Conservation (phyloP, 2,329 filamentous ascomycete genomes). For the Cladosporium velox region DNA sequence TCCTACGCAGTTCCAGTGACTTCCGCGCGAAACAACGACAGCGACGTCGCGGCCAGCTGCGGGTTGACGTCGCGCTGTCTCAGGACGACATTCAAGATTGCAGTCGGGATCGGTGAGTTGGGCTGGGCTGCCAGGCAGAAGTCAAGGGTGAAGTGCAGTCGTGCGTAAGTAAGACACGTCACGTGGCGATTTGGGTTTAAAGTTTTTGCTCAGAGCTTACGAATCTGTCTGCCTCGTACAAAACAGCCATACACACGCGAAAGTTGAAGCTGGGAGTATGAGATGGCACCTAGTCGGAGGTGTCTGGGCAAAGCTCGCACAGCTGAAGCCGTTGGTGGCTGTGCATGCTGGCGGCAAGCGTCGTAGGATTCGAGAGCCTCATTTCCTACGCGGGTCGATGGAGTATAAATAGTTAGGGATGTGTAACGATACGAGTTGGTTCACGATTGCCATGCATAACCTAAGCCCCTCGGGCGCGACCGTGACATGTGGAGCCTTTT, state of each 20-base stretch:
- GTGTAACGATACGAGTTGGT: neutral
- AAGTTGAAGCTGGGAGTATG: neutral
- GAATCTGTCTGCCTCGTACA: neutral
- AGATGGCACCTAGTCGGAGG: neutral
- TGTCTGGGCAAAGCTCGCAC: neutral
- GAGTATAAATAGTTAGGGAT: neutral
- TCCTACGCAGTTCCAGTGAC: neutral
- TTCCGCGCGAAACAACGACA: neutral
- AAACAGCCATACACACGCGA: neutral
- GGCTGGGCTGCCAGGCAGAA: neutral
- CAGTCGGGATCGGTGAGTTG: neutral
- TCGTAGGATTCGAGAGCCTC: neutral
- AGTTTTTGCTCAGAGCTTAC: neutral
- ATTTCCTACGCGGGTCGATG: neutral
- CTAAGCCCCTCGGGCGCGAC: neutral
- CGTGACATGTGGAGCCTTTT: neutral
- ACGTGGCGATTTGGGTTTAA: neutral
- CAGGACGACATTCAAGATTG: neutral
- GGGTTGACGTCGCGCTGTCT: conserved; percentile 1
- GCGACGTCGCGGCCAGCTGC: neutral
- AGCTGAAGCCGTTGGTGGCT: neutral
- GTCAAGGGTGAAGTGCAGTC: neutral
- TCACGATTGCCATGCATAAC: neutral
- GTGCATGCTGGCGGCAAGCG: neutral
- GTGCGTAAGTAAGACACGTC: neutral